A percentile compares a stretch with the other conserved stretches of the same genome.
phyloP scores from a whole-genome alignment of 139 green algal species.

The Coccomyxa sp. region DNA sequence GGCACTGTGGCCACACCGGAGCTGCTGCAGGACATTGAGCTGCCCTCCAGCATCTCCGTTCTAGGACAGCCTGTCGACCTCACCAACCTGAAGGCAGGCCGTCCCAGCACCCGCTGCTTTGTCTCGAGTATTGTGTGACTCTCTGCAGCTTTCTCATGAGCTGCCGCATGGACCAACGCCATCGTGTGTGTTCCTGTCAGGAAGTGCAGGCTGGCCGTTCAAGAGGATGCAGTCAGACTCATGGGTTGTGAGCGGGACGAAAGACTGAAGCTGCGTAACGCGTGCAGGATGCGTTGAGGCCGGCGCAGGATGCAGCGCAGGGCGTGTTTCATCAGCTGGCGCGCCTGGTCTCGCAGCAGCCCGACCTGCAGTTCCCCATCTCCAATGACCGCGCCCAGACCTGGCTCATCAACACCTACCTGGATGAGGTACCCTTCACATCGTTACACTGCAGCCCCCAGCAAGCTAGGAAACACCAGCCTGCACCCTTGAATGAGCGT shows the following conservation, averaged over 20 bases:
- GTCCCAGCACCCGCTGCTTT: not conserved
- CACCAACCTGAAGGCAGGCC: constrained; percentile 32
- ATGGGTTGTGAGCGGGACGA: no score
- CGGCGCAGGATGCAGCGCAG: constrained; percentile 31
- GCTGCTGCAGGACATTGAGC: constrained; percentile 62
- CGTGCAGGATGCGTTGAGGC: constrained; percentile 33
- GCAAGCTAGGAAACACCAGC: not conserved
- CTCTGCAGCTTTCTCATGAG: no score
- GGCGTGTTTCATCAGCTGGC: constrained; percentile 3
- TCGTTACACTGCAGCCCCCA: not conserved
- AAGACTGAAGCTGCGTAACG: not conserved
- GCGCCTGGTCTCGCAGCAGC: constrained; percentile 39
- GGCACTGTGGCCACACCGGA: constrained; percentile 62
- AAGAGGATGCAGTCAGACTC: no score
- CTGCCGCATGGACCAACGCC: not conserved
- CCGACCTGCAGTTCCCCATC: constrained; percentile 61
- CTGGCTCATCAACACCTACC: constrained; percentile 84
- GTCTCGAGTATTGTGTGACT: no score
- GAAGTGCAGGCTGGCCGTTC: not conserved
- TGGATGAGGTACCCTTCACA: constrained; percentile 44
- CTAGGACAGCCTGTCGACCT: constrained; percentile 77
- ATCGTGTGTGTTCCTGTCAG: not conserved
- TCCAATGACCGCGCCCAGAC: constrained; percentile 23
- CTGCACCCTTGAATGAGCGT: not conserved
- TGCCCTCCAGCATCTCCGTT: constrained; percentile 63